Evolutionary conservation across 495 filamentous ascomycete species (phyloP), one percentile per base, ranked within the genome.

Genomic region (Neurospora sublineolata): DNA sequence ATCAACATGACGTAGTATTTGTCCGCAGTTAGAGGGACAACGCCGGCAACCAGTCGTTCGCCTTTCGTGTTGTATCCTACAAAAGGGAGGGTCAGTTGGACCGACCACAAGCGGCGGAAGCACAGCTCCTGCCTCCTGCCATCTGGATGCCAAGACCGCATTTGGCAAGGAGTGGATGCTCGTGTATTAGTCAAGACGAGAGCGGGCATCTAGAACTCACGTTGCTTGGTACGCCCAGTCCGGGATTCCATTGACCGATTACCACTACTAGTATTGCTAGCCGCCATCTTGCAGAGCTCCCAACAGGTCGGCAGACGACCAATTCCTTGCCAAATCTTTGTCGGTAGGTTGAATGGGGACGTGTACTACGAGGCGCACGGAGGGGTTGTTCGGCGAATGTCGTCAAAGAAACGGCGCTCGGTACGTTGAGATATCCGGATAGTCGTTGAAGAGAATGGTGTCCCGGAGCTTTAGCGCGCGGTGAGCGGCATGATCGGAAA

Each of bases 31-130:
- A 87, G 77, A 69, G 96, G 93, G 38, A 99, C 96, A 42, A 98
- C 90, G 72, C 95, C 95, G 58, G 95, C 94, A 72, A 99, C 96
- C 68, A 99, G 90, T 71, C 95, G 90, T 83, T 97, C 94, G 82
- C 96, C 96, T 79, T 92, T 90, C 60, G 91, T 78, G 78, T 92
- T 93, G 81, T 97, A 99, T 75, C 95, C 96, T 97, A 78, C 75
- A 79, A 69, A 76, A 72, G 58, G 78, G 71, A 72, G 67, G 71
- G 82, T 84, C 79, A 85, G 83, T 79, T 52, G 58, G 70, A 70
- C 64, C 75, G 64, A 39, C 70, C 69, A 64, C 70, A 38, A 68
- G 60, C 37, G 60, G 42, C 44, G 39, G 68, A 68, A 73, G 58
- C 52, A 64, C 52, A 64, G 30, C 52, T 64, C 52, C 52, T 64